Evolutionary conservation across 129 eudicot genomes (phyloP), one percentile per base, ranked within the genome.

Genomic region (Calendula officinalis): DNA sequence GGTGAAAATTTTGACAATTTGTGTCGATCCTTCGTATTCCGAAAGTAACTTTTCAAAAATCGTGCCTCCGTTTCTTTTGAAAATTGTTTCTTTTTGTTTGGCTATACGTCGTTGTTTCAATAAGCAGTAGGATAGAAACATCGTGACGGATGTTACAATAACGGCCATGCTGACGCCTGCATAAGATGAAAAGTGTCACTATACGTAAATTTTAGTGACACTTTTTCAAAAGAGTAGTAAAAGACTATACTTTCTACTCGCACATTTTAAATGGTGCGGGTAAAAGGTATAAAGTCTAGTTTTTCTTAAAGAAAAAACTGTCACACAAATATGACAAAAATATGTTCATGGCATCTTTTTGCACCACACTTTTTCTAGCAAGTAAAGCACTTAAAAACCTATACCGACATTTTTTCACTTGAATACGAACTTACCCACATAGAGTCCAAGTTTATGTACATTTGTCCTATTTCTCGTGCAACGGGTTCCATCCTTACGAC

Each of bases 31-130:
- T 57, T 57, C 45, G n/a, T 22, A 62, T 46, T 71, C 64, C 0
- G 77, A 62, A 42, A 71, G 70, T 12, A 71, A 12, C 68, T 71
- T 71, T 64, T 62, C 46, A 37, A 62, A 62, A 64, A 71, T 42
- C 9, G 54, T 62, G 11, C 77, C 70, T 32, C 70, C 69, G 3
- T 71, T 71, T 62, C 68, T 66, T 55, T 51, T 51, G 34, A 42
- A 71, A n/a, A 62, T 32, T 15, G 7, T 71, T 48, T 71, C 77
- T 62, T 47, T 71, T 3, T 8, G 62, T 30, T 63, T 71, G 5
- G 61, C 70, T 10, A 71, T 42, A 0, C 70, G 64, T 2, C 49
- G 36, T 62, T 71, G 77, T 43, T 71, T 62, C n/a, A 42, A 37
- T 27, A 55, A 56, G 9, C 39, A 44, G 17, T 63, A 72, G n/a